These are phyloP conservation scores for Colletotrichum acutatum DNA, from an alignment of 2,329 filamentous ascomycete genomes.

Conservation along the genomic window DNA sequence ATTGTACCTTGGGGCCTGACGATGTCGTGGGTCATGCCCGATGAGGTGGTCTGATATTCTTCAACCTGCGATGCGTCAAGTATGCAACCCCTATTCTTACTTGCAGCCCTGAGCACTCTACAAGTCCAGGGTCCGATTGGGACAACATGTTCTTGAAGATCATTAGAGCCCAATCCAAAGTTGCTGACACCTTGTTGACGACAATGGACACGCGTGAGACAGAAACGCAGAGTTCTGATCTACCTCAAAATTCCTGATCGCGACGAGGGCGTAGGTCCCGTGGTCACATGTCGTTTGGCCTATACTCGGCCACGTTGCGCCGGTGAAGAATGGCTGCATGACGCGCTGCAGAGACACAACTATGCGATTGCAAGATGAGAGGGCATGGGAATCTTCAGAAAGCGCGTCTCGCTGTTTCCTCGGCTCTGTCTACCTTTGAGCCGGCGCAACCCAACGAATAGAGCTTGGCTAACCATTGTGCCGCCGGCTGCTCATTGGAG, in stretches of 20 bases:
- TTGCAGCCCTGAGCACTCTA: not conserved
- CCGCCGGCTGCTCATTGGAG: not conserved
- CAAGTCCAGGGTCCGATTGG: not conserved
- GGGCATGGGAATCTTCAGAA: not conserved
- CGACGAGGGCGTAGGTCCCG: not conserved
- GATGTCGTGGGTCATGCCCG: not conserved
- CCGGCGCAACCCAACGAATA: constrained; percentile 28
- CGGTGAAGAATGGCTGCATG: constrained; percentile 33
- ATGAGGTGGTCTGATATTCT: not conserved
- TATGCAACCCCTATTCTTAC: not conserved
- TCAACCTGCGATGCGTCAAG: not conserved
- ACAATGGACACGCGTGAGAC: not conserved
- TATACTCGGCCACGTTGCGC: constrained; percentile 17
- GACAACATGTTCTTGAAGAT: too few relatives aligned
- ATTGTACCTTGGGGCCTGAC: not conserved
- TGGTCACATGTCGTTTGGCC: constrained; percentile 12
- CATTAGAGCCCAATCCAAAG: not conserved
- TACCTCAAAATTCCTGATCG: not conserved
- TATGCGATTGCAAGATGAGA: not conserved
- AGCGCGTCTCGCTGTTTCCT: not conserved
- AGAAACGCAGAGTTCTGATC: not conserved
- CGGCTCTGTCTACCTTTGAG: constrained; percentile 4
- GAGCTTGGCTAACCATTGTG: not conserved
- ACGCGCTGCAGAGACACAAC: not conserved
- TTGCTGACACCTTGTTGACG: not conserved